phyloP scores from a whole-genome alignment of 306 rosid genomes.

The Amphicarpaea edgeworthii region DNA sequence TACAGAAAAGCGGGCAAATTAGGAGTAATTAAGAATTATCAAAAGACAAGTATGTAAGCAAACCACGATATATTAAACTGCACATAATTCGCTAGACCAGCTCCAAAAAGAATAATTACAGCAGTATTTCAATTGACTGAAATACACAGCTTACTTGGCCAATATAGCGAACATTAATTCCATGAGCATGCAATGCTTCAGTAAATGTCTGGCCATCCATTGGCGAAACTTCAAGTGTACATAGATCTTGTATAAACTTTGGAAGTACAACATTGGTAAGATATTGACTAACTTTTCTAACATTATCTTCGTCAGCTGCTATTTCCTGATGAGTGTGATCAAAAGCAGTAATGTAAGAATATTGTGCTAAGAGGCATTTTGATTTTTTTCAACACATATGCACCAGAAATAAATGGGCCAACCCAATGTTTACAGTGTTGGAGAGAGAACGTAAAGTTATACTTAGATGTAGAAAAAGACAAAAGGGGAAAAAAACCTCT shows the following conservation, averaged over 20 bases:
- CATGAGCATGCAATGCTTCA: slow-evolving; percentile 98
- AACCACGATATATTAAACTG: slow-evolving; percentile 12
- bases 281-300: slow-evolving; percentile 80
- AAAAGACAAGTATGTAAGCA: slow-evolving; percentile 6
- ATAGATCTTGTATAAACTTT: slow-evolving; percentile 94
- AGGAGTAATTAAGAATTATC: slow-evolving; percentile 43
- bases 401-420: not conserved
- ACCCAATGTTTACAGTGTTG: not conserved
- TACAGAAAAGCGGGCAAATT: slow-evolving; percentile 33
- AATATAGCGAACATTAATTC: slow-evolving; percentile 93
- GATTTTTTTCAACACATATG: slow-evolving; percentile 14
- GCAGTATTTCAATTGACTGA: not conserved
- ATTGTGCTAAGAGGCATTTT: slow-evolving; percentile 25
- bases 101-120: slow-evolving; percentile 18
- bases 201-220: slow-evolving; percentile 99
- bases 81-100: slow-evolving; percentile 21
- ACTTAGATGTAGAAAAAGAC: slow-evolving; percentile 1
- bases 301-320: slow-evolving; percentile 84
- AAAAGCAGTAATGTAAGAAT: slow-evolving; percentile 32
- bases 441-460: not conserved
- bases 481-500: slow-evolving; percentile 57
- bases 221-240: slow-evolving; percentile 97
- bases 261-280: slow-evolving; percentile 89
- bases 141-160: slow-evolving; percentile 74
- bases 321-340: slow-evolving; percentile 71